A percentile compares a stretch with the other conserved stretches of the same genome.
These are phyloP conservation scores for Colletotrichum tropicale DNA, from an alignment of 2,329 filamentous ascomycete genomes.

Conservation along the genomic window DNA sequence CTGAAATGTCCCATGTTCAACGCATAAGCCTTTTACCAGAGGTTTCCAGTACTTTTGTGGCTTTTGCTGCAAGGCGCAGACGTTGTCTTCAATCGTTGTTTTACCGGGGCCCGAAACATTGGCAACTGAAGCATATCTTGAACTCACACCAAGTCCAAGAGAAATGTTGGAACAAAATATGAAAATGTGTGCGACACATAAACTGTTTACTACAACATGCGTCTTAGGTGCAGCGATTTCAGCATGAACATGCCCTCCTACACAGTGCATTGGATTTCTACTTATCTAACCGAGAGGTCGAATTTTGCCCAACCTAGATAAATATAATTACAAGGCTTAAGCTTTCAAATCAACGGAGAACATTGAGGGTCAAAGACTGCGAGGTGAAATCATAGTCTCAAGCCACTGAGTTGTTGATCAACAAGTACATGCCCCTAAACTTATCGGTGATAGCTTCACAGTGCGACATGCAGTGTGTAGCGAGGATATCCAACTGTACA, in stretches of 20 bases:
- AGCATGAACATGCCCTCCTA: background rate
- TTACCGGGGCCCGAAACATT: too few relatives aligned
- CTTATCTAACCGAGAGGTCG: background rate
- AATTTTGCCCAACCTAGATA: background rate
- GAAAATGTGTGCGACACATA: rapidly evolving
- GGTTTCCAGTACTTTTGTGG: background rate
- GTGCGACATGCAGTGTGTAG: rapidly evolving
- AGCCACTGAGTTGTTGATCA: background rate
- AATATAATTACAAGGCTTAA: rapidly evolving
- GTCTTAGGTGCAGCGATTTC: rapidly evolving
- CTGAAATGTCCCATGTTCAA: rapidly evolving
- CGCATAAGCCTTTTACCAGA: rapidly evolving
- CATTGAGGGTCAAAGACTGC: rapidly evolving
- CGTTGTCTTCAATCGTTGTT: background rate
- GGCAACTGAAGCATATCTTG: rapidly evolving
- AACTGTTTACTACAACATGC: background rate
- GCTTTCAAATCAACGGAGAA: rapidly evolving
- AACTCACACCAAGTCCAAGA: background rate
- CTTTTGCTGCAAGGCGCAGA: background rate
- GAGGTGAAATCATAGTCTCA: background rate
- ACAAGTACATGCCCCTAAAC: background rate
- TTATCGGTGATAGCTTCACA: background rate
- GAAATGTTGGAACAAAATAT: background rate
- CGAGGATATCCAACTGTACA: rapidly evolving
- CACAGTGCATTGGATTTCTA: background rate